Evolutionary conservation across 2,329 filamentous ascomycete genomes (phyloP).

Genomic region (Aureobasidium sp.): DNA sequence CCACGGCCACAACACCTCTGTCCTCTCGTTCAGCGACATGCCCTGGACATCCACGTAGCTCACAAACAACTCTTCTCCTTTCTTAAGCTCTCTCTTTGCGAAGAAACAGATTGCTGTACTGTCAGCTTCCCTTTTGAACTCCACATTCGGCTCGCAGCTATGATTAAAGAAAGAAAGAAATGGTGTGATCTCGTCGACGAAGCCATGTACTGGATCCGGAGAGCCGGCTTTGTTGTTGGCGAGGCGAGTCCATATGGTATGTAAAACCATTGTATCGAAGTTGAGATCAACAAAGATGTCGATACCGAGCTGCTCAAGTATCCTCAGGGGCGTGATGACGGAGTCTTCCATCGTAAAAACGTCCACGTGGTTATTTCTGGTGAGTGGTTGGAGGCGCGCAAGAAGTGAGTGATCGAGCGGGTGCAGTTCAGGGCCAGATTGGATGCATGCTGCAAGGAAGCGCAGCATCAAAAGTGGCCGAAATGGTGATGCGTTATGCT

Average conservation of each 20-base stretch:
- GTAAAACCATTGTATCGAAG: not conserved
- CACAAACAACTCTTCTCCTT: not conserved
- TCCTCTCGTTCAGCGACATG: not conserved
- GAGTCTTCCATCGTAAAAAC: not conserved
- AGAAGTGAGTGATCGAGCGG: not conserved
- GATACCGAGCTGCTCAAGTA: not conserved
- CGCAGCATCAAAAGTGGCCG: not conserved
- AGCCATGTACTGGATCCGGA: not conserved
- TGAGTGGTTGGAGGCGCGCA: not conserved
- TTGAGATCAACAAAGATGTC: not conserved
- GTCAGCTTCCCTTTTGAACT: not conserved
- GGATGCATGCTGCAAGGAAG: not conserved
- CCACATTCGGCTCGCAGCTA: not conserved
- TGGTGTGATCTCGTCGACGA: not conserved
- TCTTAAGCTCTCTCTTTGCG: not conserved
- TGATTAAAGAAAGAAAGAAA: not conserved
- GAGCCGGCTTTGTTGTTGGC: not conserved
- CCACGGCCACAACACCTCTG: not conserved
- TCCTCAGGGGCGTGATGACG: not conserved
- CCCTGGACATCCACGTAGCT: not conserved
- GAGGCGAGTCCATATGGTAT: not conserved
- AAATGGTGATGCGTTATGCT: not conserved
- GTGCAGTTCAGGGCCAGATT: not conserved
- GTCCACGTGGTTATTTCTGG: not conserved
- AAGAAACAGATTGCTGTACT: not conserved